Evolutionary conservation across 140 eudicot genomes (phyloP).

Genomic region (Senecio squalidus): DNA sequence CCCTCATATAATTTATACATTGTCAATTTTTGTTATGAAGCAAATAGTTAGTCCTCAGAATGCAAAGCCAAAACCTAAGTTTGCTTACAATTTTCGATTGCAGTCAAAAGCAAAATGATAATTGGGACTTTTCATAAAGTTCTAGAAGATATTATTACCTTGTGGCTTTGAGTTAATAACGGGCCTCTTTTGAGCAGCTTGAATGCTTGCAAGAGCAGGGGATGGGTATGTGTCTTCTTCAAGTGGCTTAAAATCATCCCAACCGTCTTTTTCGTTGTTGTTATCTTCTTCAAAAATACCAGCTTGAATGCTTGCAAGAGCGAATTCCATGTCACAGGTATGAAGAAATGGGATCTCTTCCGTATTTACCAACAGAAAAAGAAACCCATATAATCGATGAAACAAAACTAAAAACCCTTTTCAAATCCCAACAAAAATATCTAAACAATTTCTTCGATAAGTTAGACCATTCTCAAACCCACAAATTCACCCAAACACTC

Average conservation of each 20-base stretch:
- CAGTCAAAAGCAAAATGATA: not conserved
- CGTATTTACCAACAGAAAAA: no score
- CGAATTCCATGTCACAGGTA: no score
- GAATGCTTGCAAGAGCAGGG: constrained; percentile 81
- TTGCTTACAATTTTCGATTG: not conserved
- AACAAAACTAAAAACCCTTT: no score
- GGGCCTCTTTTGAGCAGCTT: constrained; percentile 94
- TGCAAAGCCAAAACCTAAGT: not conserved
- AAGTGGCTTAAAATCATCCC: constrained; percentile 94
- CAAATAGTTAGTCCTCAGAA: not conserved
- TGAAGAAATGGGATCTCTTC: no score
- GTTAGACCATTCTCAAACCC: no score
- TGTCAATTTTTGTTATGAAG: not conserved
- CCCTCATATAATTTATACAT: no score
- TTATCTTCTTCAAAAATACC: constrained; percentile 52
- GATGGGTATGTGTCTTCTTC: constrained; percentile 74
- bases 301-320: no score
- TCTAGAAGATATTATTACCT: constrained; percentile 33
- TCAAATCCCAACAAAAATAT: no score
- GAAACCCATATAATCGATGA: no score
- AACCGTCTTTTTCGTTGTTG: constrained; percentile 79
- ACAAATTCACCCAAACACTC: no score
- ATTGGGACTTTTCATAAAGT: not conserved
- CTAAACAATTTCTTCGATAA: no score
- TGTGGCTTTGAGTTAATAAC: constrained; percentile 66